Percentiles rank a stretch among this genome's conserved stretches.
Conservation (phyloP, 495 filamentous ascomycete genomes). For the Cercophora sp. region DNA sequence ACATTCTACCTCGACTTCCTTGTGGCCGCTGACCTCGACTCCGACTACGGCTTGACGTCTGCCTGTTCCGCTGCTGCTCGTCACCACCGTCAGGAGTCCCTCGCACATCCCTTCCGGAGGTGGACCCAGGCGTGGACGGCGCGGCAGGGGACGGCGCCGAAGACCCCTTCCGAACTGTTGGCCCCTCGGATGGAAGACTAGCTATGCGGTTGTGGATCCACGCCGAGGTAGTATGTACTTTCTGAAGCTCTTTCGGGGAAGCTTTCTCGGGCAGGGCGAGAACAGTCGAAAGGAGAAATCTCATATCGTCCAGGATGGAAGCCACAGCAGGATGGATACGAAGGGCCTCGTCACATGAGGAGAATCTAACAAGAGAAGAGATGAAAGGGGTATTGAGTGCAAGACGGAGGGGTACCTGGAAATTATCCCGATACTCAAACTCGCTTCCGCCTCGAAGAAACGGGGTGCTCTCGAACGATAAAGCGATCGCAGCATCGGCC, state of each 20-base stretch:
- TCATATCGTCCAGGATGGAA: conserved; percentile 39
- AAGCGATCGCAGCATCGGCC: conserved; percentile 29
- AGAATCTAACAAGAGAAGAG: conserved; percentile 23
- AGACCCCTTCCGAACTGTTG: conserved; percentile 7
- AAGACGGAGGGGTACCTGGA: conserved; percentile 25
- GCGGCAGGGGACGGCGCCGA: conserved; percentile 8
- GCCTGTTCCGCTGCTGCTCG: neutral
- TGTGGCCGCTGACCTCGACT: neutral
- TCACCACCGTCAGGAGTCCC: conserved; percentile 3
- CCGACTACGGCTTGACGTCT: conserved; percentile 4
- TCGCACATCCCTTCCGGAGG: neutral
- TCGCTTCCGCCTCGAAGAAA: conserved; percentile 22
- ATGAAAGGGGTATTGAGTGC: conserved; percentile 36
- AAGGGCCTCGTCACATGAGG: conserved; percentile 27
- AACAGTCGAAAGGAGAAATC: conserved; percentile 29
- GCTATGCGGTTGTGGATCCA: conserved; percentile 33
- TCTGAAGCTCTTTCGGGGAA: conserved; percentile 28
- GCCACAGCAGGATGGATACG: conserved; percentile 28
- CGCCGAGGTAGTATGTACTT: conserved; percentile 27
- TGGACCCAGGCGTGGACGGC: conserved; percentile 1
- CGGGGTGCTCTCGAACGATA: conserved; percentile 30
- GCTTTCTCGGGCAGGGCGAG: conserved; percentile 25
- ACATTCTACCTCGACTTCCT: neutral
- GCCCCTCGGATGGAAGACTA: conserved; percentile 22
- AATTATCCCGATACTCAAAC: conserved; percentile 30